Evolutionary conservation across 805 yeast species (phyloP).

Genomic region (Cyberlindnera lachancei): DNA sequence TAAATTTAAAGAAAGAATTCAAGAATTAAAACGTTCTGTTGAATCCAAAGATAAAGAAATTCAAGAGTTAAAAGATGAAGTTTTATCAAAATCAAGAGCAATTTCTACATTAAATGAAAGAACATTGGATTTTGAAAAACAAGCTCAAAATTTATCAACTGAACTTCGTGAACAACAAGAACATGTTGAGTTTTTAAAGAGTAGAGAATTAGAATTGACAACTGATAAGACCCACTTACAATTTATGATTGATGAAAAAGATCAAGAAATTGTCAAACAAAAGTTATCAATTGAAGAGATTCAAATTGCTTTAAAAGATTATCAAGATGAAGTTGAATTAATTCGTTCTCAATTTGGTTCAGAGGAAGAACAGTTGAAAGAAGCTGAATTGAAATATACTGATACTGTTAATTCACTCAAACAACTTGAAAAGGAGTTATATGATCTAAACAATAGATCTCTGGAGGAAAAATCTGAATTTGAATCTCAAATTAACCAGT

Average conservation of each 20-base stretch:
- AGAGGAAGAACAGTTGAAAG: slow-evolving; percentile 3
- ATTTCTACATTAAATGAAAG: slow-evolving; percentile 8
- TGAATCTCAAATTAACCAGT: background rate
- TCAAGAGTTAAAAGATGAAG: slow-evolving; percentile 6
- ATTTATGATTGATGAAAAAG: too few species aligned
- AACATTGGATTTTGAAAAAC: slow-evolving; percentile 13
- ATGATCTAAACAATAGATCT: slow-evolving; percentile 1
- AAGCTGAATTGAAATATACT: slow-evolving; percentile 3
- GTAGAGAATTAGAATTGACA: too few species aligned
- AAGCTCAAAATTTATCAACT: slow-evolving; percentile 9
- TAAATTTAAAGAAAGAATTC: slow-evolving; percentile 17
- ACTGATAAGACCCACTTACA: too few species aligned
- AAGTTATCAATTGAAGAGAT: slow-evolving; percentile 2
- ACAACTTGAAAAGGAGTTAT: slow-evolving; percentile 1
- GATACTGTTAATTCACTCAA: slow-evolving; percentile 1
- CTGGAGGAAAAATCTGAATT: slow-evolving; percentile 2
- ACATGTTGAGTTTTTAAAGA: background rate
- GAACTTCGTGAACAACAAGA: slow-evolving; percentile 7
- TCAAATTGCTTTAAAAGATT: slow-evolving; percentile 3
- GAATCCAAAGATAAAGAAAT: slow-evolving; percentile 6
- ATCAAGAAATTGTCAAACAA: too few species aligned
- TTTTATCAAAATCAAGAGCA: slow-evolving; percentile 14
- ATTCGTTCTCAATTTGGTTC: slow-evolving; percentile 1
- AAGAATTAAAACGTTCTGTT: slow-evolving; percentile 7
- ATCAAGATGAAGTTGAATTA: slow-evolving; percentile 1